These are phyloP conservation scores for Mucor racemosus DNA, from an alignment of 371 early-diverging fungal species.

Conservation along the genomic window DNA sequence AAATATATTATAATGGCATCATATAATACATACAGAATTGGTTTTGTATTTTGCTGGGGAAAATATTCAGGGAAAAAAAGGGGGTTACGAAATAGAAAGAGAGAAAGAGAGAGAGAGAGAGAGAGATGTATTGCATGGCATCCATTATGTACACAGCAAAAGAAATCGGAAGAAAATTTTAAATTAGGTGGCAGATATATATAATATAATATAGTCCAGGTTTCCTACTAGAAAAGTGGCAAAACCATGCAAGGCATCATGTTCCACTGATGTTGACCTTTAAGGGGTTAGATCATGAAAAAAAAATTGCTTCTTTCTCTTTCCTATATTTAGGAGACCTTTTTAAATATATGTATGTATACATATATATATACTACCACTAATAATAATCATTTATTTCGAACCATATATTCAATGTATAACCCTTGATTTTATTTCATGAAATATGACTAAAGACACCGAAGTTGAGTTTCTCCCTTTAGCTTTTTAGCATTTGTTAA, in stretches of 20 bases:
- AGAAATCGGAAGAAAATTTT: not conserved
- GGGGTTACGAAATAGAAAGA: too few species aligned
- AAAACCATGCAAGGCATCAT: slow-evolving; percentile 2
- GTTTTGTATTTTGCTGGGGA: too few species aligned
- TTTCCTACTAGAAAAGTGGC: not conserved
- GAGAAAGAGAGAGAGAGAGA: too few species aligned
- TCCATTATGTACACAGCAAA: not conserved
- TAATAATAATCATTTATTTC: not conserved
- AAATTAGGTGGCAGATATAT: too few species aligned
- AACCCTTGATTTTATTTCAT: slow-evolving; percentile 6
- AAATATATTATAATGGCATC: too few species aligned
- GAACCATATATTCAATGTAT: slow-evolving; percentile 1
- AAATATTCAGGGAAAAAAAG: too few species aligned
- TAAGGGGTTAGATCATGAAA: not conserved
- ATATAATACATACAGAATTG: too few species aligned
- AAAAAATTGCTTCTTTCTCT: not conserved
- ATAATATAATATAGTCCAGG: not conserved
- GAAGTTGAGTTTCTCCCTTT: not conserved
- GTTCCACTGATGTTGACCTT: not conserved
- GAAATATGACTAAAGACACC: slow-evolving; percentile 22
- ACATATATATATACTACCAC: not conserved
- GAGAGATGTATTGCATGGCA: too few species aligned
- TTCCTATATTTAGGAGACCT: slow-evolving; percentile 5
- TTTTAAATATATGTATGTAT: not conserved
- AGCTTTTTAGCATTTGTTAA: not conserved